Base-by-base conservation (phyloP, 1,284 basidiomycete species). In the Cutaneotrichosporon dermatis region DNA sequence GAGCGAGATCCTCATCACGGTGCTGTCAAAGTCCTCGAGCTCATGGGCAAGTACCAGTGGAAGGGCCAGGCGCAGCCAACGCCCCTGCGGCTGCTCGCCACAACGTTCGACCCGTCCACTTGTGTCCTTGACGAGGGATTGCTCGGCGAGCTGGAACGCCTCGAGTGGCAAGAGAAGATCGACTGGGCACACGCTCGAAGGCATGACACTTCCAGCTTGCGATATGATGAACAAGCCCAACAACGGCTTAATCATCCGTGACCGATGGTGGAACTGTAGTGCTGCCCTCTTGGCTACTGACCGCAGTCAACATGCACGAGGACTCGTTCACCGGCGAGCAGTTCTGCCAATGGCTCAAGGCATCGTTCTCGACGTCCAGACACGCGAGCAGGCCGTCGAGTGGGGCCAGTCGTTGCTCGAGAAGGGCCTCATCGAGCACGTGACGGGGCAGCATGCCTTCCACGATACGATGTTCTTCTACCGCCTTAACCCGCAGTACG, bases 1-100 rank as follows among this genome's bases (percentile, higher is more conserved):
- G 39, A 90, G 94, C 73, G 94, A 98, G 77, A 86, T 88, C 13
- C 86, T 91, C 25, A 82, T 97, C 40, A 80, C 90, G 95, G 94
- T 1, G 94, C 93, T 53, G 90, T 94, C 74, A 92, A 91, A 70
- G 84, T 97, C 2, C 89, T 90, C 1, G 92, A 96, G 68, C 83
- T 90, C 55, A 92, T 96, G 74, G 86, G 87, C 45, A 87, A 86
- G 70, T 81, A 88, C 52, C 85, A 90, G 13, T 92, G 90, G 89
- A 82, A 85, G 51, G 71, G 83, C 81, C 84, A 0, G 87, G 87
- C 88, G 34, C 59, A 66, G 9, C 60, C 65, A 57, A 83, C 82
- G 43, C 80, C 82, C 11, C 83, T 88, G 33, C 83, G 86, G 13
- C 84, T 92, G 71, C 76, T 92, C 0, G 85, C 86, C 2, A 95